Base-by-base conservation (phyloP, 208 protist species). In the Acanthamoeba pearcei region DNA sequence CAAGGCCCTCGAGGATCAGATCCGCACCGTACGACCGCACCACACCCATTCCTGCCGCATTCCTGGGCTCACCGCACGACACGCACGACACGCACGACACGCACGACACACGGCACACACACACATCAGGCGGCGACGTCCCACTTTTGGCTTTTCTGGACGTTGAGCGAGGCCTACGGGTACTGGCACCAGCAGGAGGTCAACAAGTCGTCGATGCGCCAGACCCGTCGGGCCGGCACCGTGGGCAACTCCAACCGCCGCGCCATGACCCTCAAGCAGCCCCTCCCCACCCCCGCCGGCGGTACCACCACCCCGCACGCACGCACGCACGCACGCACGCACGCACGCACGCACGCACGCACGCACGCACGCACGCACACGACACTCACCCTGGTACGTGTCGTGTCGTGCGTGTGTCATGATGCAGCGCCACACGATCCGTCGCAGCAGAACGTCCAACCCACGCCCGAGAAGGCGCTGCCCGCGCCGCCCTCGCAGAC, bases 81-180 rank as follows among this genome's bases (percentile, higher is more conserved):
- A 38, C 38, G 38, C 38, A 38, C 38, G 38, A 38, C 35, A 38
- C 35, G 2, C 35, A 38, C 35, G 35, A 2, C 35, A 38, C 35
- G 35, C n/a, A n/a, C n/a, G n/a, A n/a, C n/a, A n/a, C n/a, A n/a
- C n/a, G n/a, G 53, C 53, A 70, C 12, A 70, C 27, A 9, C 1
- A n/a, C 64, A 72, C 6, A n/a, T 10, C 19, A 82, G 74, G 49
- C 76, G 24, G 76, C 76, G 19, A 85, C 76, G 35, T 85, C 76
- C 42, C 76, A 85, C 76, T 85, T 85, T 85, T 85, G 76, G 76
- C 76, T 85, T 3, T 85, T 85, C 76, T 85, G 76, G 76, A 85
- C 76, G 42, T 32, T 85, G 76, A 85, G 76, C 76, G 76, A 85
- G 76, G 76, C 76, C 38, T 85, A 85, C 27, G 49, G 76, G 10